Percentiles rank a stretch among this genome's conserved stretches.
Conservation (phyloP, 306 rosid genomes). For the Aeschynomene evenia region DNA sequence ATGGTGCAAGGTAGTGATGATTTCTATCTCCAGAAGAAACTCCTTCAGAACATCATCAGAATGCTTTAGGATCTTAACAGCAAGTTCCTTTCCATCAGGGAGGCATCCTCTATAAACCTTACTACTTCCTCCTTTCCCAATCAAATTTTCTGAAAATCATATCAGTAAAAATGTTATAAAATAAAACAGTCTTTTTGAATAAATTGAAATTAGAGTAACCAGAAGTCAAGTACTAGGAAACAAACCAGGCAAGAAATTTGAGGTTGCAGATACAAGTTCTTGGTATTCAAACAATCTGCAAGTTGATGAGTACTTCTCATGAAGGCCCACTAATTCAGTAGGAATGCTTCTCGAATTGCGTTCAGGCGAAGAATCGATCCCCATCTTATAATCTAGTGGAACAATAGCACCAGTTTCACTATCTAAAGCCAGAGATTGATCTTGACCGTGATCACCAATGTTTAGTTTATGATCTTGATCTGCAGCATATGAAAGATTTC, state of each 20-base stretch:
- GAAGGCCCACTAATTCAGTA: slow-evolving; percentile 72
- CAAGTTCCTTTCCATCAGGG: slow-evolving; percentile 85
- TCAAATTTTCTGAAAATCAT: slow-evolving; percentile 68
- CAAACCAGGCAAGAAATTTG: slow-evolving; percentile 79
- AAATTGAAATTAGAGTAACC: slow-evolving; percentile 12
- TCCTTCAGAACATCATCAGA: slow-evolving; percentile 77
- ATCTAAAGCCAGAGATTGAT: slow-evolving; percentile 44
- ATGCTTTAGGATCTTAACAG: slow-evolving; percentile 87
- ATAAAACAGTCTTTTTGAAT: not conserved
- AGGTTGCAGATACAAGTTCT: slow-evolving; percentile 78
- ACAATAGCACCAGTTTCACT: slow-evolving; percentile 77
- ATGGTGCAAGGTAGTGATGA: slow-evolving; percentile 78
- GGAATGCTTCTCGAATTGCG: slow-evolving; percentile 40
- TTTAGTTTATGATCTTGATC: slow-evolving; percentile 33
- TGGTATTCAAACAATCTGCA: slow-evolving; percentile 76
- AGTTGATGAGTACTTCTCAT: slow-evolving; percentile 74
- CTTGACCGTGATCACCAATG: slow-evolving; percentile 35
- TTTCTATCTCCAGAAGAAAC: slow-evolving; percentile 83
- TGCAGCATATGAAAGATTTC: slow-evolving; percentile 41
- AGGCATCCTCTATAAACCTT: slow-evolving; percentile 88
- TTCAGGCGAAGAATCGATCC: slow-evolving; percentile 44
- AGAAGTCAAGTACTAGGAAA: slow-evolving; percentile 24
- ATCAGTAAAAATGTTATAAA: slow-evolving; percentile 13
- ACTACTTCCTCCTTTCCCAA: slow-evolving; percentile 96
- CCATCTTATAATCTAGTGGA: slow-evolving; percentile 50